These are phyloP conservation scores for Candida endomychidarum DNA, from an alignment of 805 yeast species.

Conservation along the genomic window DNA sequence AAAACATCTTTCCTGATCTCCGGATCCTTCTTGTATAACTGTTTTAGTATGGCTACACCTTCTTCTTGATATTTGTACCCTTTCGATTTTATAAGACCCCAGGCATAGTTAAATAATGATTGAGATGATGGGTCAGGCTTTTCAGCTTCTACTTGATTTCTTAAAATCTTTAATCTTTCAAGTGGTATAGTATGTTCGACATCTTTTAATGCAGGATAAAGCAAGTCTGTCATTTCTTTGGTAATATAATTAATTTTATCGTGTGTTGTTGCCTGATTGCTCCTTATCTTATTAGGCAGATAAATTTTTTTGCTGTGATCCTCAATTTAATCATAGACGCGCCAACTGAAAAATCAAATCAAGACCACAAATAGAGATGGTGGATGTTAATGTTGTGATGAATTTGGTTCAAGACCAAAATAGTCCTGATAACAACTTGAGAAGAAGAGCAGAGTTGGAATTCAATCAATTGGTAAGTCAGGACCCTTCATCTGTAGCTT, in stretches of 20 bases:
- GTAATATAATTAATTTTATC: too few species aligned
- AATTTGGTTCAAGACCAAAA: conserved; percentile 24
- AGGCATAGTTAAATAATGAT: conserved; percentile 89
- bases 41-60: conserved; percentile 75
- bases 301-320: conserved; percentile 3
- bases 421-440: conserved; percentile 49
- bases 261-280: background rate
- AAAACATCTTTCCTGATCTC: conserved; percentile 84
- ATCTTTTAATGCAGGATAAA: conserved; percentile 43
- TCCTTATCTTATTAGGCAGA: conserved; percentile 1
- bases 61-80: conserved; percentile 64
- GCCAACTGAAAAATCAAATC: background rate
- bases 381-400: conserved; percentile 1
- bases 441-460: conserved; percentile 53
- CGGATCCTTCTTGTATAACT: conserved; percentile 72
- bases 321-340: conserved; percentile 4
- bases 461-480: conserved; percentile 42
- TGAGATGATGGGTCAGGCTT: conserved; percentile 78
- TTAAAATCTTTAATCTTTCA: conserved; percentile 73
- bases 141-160: conserved; percentile 76
- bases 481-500: conserved; percentile 51
- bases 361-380: background rate
- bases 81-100: conserved; percentile 86
- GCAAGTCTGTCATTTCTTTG: conserved; percentile 14
- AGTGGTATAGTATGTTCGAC: conserved; percentile 57